Evolutionary conservation across 1,139 yeast species (phyloP).

Genomic region (Hyphopichia fennica): DNA sequence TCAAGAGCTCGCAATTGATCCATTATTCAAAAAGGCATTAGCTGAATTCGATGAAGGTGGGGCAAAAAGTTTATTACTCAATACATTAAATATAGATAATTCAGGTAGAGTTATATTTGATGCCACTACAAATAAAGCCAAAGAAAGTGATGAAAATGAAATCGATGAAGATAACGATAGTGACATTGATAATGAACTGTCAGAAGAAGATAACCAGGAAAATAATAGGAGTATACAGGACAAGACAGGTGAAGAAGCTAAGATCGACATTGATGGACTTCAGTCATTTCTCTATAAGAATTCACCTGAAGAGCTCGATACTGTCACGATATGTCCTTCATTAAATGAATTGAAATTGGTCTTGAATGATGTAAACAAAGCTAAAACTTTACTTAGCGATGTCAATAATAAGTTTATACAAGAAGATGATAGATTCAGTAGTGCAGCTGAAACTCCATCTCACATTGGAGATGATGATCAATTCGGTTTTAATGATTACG

Average conservation of each 20-base stretch:
- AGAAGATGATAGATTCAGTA: slow-evolving; percentile 13
- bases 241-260: slow-evolving; percentile 4
- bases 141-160: slow-evolving; percentile 13
- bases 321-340: slow-evolving; percentile 60
- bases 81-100: slow-evolving; percentile 60
- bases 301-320: slow-evolving; percentile 32
- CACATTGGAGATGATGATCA: slow-evolving; percentile 13
- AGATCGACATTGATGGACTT: slow-evolving; percentile 21
- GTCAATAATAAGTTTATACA: slow-evolving; percentile 37
- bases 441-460: slow-evolving; percentile 11
- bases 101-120: slow-evolving; percentile 67
- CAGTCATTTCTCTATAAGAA: slow-evolving; percentile 26
- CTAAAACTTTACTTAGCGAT: slow-evolving; percentile 51
- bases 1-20: slow-evolving; percentile 79
- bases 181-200: background rate
- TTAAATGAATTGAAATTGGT: slow-evolving; percentile 57
- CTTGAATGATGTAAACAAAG: slow-evolving; percentile 56
- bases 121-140: slow-evolving; percentile 37
- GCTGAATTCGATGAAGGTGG: slow-evolving; percentile 97
- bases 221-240: slow-evolving; percentile 12
- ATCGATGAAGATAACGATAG: too few species aligned
- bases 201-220: slow-evolving; percentile 9
- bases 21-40: slow-evolving; percentile 81
- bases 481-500: slow-evolving; percentile 25
- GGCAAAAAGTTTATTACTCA: slow-evolving; percentile 77